Percentiles rank a stretch among this genome's conserved stretches.
These are phyloP conservation scores for Zygotorulaspora danielsina DNA, from an alignment of 805 yeast species.

Conservation along the genomic window DNA sequence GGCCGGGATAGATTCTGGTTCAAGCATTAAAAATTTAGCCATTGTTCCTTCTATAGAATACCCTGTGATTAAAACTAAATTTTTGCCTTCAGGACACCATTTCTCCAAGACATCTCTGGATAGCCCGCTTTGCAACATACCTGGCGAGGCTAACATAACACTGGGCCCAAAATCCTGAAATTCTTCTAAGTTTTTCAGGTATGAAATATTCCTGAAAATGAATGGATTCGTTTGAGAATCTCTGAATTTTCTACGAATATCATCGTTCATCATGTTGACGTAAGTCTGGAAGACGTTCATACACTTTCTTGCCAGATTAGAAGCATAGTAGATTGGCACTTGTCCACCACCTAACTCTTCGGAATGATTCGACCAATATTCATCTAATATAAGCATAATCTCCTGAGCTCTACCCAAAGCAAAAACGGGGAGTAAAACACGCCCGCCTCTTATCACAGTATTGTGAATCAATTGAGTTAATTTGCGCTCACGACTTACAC, in stretches of 20 bases:
- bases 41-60: constrained; percentile 97
- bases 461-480: constrained; percentile 79
- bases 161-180: constrained; percentile 94
- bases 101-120: constrained; percentile 85
- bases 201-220: constrained; percentile 78
- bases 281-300: constrained; percentile 97
- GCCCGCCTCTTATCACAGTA: constrained; percentile 81
- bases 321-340: constrained; percentile 84
- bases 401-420: constrained; percentile 98
- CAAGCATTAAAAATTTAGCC: constrained; percentile 85
- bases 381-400: constrained; percentile 81
- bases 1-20: constrained; percentile 88
- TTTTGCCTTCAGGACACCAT: constrained; percentile 97
- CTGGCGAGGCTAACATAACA: constrained; percentile 95
- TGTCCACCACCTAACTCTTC: constrained; percentile 61
- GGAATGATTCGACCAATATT: constrained; percentile 83
- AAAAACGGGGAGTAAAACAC: constrained; percentile 88
- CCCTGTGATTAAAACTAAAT: constrained; percentile 85
- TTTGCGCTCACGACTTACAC: constrained; percentile 77
- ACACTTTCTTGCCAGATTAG: constrained; percentile 89
- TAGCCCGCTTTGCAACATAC: constrained; percentile 96
- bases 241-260: constrained; percentile 67
- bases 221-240: constrained; percentile 86
- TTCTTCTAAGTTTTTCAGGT: constrained; percentile 71
- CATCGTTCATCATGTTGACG: constrained; percentile 95